These are phyloP conservation scores for Coriaria nepalensis DNA, from an alignment of 306 rosid species.

Conservation along the genomic window DNA sequence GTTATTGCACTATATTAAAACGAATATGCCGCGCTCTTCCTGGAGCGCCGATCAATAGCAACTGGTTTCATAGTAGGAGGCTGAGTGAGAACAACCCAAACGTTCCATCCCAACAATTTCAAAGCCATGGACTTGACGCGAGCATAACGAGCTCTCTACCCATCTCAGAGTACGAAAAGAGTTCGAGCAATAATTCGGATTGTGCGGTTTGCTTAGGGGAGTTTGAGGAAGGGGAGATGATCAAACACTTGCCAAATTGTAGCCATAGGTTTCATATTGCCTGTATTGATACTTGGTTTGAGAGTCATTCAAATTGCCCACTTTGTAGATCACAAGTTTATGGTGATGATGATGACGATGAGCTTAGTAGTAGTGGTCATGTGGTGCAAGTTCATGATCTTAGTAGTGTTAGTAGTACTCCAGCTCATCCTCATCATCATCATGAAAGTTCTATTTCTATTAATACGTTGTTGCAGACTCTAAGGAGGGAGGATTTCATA, in stretches of 20 bases:
- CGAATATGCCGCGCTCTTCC: background rate
- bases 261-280: constrained; percentile 34
- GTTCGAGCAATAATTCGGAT: constrained; percentile 12
- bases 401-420: too few relatives aligned
- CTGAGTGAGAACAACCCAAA: constrained; percentile 10
- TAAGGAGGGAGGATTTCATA: too few relatives aligned
- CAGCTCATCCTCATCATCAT: too few relatives aligned
- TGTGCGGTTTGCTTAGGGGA: constrained; percentile 50
- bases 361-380: too few relatives aligned
- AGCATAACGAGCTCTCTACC: constrained; percentile 20
- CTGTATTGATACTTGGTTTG: constrained; percentile 44
- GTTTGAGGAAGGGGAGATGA: constrained; percentile 44
- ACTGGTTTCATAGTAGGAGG: constrained; percentile 11
- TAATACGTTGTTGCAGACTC: too few relatives aligned
- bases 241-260: constrained; percentile 31
- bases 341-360: too few relatives aligned
- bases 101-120: constrained; percentile 22
- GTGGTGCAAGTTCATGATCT: too few relatives aligned
- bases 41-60: background rate
- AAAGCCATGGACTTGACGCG: constrained; percentile 24
- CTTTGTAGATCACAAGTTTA: constrained; percentile 36
- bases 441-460: too few relatives aligned
- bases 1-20: constrained; percentile 7
- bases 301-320: constrained; percentile 37
- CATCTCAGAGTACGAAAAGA: constrained; percentile 11